These are phyloP conservation scores for Colletotrichum noveboracense DNA, from an alignment of 2,329 filamentous ascomycete genomes.

Conservation along the genomic window DNA sequence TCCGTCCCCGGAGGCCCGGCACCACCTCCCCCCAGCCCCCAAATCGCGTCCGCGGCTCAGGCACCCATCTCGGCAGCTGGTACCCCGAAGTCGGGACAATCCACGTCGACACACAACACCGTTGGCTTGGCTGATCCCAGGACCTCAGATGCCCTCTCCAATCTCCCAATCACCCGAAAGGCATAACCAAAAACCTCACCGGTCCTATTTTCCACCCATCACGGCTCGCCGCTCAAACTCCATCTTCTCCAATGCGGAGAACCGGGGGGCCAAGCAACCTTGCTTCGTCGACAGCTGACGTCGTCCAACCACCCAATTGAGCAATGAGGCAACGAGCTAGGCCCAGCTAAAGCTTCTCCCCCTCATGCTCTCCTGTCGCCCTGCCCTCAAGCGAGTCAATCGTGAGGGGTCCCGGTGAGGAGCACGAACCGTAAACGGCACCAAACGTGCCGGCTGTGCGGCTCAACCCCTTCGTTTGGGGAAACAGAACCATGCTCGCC, in stretches of 20 bases:
- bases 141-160: background rate
- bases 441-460: background rate
- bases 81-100: constrained; percentile 1
- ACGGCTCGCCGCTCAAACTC: background rate
- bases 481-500: background rate
- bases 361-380: background rate
- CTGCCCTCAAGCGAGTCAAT: background rate
- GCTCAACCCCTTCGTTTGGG: background rate
- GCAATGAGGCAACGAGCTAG: background rate
- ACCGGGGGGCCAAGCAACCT: background rate
- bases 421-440: background rate
- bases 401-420: background rate
- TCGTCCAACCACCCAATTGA: background rate
- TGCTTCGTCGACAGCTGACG: constrained; percentile 4
- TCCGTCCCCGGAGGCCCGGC: background rate
- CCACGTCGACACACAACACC: background rate
- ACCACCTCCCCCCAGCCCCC: background rate
- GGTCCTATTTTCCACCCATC: constrained; percentile 1
- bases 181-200: background rate
- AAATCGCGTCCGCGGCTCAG: background rate
- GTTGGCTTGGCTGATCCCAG: constrained; percentile 1
- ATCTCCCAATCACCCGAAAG: constrained; percentile 2
- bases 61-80: background rate
- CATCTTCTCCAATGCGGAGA: background rate
- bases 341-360: background rate